A percentile compares a stretch with the other conserved stretches of the same genome.
These are phyloP conservation scores for Meyerozyma elateridarum DNA, from an alignment of 1,139 yeast genomes.

Conservation along the genomic window DNA sequence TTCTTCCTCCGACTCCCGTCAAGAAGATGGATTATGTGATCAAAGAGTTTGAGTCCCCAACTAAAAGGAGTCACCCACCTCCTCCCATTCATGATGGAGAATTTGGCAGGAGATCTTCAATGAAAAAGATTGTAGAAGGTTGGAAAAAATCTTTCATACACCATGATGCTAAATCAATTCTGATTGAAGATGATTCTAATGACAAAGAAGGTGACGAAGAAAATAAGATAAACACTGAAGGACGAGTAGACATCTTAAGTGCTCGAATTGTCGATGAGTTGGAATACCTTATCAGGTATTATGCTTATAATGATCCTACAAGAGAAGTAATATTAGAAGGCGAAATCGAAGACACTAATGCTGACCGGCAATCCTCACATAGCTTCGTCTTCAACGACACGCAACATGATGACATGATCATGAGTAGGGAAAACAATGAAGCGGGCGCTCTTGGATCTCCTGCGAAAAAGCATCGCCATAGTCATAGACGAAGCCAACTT, in stretches of 20 bases:
- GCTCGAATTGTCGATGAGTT: conserved; percentile 79
- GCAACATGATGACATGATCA: too few species aligned
- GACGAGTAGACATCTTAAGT: conserved; percentile 66
- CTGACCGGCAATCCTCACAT: too few species aligned
- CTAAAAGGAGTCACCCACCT: conserved; percentile 6
- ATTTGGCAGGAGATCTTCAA: conserved; percentile 30
- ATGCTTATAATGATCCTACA: conserved; percentile 22
- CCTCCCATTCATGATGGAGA: conserved; percentile 12
- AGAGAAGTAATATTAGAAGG: conserved; percentile 22
- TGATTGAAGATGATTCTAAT: conserved; percentile 8
- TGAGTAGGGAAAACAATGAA: too few species aligned
- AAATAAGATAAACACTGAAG: conserved; percentile 26
- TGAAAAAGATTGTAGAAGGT: conserved; percentile 37
- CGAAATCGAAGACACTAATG: conserved; percentile 4
- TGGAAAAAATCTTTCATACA: conserved; percentile 33
- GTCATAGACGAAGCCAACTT: too few species aligned
- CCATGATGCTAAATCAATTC: conserved; percentile 8
- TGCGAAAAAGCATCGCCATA: too few species aligned
- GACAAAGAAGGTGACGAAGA: conserved; percentile 11
- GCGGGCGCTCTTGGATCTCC: conserved; percentile 2
- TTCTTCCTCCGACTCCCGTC: conserved; percentile 66
- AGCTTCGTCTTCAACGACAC: too few species aligned
- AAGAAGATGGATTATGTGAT: conserved; percentile 49
- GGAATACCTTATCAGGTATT: conserved; percentile 38
- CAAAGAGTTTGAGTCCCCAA: conserved; percentile 10